Conservation (phyloP, 805 yeast genomes). For the Yamadazyma phyllophila region DNA sequence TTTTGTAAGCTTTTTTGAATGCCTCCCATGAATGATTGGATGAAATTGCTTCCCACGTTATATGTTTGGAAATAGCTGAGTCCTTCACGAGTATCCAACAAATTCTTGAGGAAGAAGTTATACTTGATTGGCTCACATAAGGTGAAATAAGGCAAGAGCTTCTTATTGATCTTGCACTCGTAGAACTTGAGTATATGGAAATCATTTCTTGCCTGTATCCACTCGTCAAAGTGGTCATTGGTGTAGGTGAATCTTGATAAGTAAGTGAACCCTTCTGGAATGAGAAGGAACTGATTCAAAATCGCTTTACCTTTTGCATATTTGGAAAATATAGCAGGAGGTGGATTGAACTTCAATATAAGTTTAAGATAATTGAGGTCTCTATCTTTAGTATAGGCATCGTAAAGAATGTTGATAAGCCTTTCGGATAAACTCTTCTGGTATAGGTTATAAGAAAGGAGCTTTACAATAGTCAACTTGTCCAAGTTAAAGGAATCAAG, state of each 20-base stretch:
- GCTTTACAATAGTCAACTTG: slow-evolving; percentile 2
- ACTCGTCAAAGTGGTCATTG: slow-evolving; percentile 60
- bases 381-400: slow-evolving; percentile 12
- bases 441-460: slow-evolving; percentile 8
- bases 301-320: slow-evolving; percentile 40
- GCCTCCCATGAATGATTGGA: slow-evolving; percentile 7
- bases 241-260: slow-evolving; percentile 59
- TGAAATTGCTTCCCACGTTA: slow-evolving; percentile 8
- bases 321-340: slow-evolving; percentile 37
- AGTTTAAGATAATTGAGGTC: slow-evolving; percentile 48
- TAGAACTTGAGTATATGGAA: slow-evolving; percentile 47
- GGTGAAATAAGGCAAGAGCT: slow-evolving; percentile 25
- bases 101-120: slow-evolving; percentile 61
- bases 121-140: slow-evolving; percentile 4
- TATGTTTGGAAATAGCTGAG: slow-evolving; percentile 45
- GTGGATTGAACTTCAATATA: slow-evolving; percentile 48
- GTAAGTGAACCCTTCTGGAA: slow-evolving; percentile 67
- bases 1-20: slow-evolving; percentile 5
- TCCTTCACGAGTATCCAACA: slow-evolving; percentile 82
- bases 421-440: slow-evolving; percentile 8
- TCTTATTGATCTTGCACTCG: slow-evolving; percentile 36
- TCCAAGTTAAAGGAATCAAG: slow-evolving; percentile 7
- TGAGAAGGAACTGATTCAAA: slow-evolving; percentile 60
- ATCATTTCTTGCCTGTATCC: slow-evolving; percentile 51
- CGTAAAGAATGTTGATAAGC: slow-evolving; percentile 1